Evolutionary conservation across 2,329 filamentous ascomycete genomes (phyloP).

Genomic region (Orbilia blumenaviensis): DNA sequence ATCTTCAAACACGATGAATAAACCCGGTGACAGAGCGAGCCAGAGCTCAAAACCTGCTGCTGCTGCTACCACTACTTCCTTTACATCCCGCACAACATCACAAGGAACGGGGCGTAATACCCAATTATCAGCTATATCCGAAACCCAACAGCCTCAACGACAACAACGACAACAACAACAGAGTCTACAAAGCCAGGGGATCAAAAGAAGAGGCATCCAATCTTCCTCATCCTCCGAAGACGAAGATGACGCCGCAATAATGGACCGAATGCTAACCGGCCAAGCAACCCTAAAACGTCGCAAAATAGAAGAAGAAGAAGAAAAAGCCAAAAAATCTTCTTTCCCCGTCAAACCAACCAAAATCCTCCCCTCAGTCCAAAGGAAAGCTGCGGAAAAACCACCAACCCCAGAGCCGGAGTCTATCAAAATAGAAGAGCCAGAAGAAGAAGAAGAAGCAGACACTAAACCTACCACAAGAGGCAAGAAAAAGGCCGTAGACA

Average conservation of each 20-base stretch:
- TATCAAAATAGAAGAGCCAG: constrained; percentile 21
- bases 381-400: constrained; percentile 19
- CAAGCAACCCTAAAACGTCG: constrained; percentile 81
- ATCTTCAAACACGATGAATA: not conserved
- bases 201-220: constrained; percentile 19
- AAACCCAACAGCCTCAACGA: constrained; percentile 19
- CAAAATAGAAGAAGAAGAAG: constrained; percentile 69
- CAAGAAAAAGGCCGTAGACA: constrained; percentile 62
- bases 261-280: constrained; percentile 78
- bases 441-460: constrained; percentile 30
- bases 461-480: constrained; percentile 61
- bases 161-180: no score
- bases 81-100: constrained; percentile 56
- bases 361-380: constrained; percentile 26
- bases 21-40: not conserved
- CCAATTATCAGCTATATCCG: constrained; percentile 33
- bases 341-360: constrained; percentile 22
- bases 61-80: not conserved
- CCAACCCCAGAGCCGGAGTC: constrained; percentile 10
- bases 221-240: constrained; percentile 58
- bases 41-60: not conserved
- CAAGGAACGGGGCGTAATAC: constrained; percentile 20
- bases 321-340: constrained; percentile 9
- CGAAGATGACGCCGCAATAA: constrained; percentile 66
- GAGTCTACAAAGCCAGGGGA: constrained; percentile 6